A percentile compares a stretch with the other conserved stretches of the same genome.
These are phyloP conservation scores for Iberis amara DNA, from an alignment of 441 rosid genomes.

Conservation along the genomic window DNA sequence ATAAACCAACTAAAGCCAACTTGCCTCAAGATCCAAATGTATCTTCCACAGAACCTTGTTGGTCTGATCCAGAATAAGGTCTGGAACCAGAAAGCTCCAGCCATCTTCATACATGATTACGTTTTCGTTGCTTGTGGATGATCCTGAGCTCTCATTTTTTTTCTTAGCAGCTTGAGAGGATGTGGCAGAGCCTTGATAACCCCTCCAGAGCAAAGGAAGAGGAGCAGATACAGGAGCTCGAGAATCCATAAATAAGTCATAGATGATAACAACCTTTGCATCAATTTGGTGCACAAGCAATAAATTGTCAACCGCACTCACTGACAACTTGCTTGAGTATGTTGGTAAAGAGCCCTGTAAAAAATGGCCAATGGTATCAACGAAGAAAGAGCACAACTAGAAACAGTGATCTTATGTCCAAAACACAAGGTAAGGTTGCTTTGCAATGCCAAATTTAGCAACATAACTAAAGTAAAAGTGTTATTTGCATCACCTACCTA, in stretches of 20 bases:
- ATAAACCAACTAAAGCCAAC: slow-evolving; percentile 23
- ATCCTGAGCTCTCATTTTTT: slow-evolving; percentile 51
- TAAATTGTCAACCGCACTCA: slow-evolving; percentile 86
- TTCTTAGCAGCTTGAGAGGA: slow-evolving; percentile 40
- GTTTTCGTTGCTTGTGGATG: slow-evolving; percentile 46
- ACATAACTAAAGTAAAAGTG: slow-evolving; percentile 3
- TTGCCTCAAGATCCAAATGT: slow-evolving; percentile 85
- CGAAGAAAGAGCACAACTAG: slow-evolving; percentile 7
- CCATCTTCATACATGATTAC: slow-evolving; percentile 67
- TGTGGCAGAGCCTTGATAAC: slow-evolving; percentile 50
- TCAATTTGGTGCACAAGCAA: slow-evolving; percentile 96
- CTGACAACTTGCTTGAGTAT: slow-evolving; percentile 79
- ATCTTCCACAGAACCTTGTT: slow-evolving; percentile 82
- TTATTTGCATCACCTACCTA: not conserved
- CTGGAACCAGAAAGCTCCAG: slow-evolving; percentile 88
- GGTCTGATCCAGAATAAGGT: slow-evolving; percentile 72
- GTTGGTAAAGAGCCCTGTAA: slow-evolving; percentile 92
- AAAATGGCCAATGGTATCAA: slow-evolving; percentile 16
- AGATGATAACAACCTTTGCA: slow-evolving; percentile 86
- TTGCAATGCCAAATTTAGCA: slow-evolving; percentile 11
- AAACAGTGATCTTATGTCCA: not conserved
- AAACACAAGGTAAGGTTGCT: slow-evolving; percentile 12
- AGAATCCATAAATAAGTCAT: slow-evolving; percentile 85
- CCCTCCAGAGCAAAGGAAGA: slow-evolving; percentile 80
- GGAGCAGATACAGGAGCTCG: slow-evolving; percentile 98